phyloP scores from a whole-genome alignment of 306 rosid species.

The Abrus pulchellus region DNA sequence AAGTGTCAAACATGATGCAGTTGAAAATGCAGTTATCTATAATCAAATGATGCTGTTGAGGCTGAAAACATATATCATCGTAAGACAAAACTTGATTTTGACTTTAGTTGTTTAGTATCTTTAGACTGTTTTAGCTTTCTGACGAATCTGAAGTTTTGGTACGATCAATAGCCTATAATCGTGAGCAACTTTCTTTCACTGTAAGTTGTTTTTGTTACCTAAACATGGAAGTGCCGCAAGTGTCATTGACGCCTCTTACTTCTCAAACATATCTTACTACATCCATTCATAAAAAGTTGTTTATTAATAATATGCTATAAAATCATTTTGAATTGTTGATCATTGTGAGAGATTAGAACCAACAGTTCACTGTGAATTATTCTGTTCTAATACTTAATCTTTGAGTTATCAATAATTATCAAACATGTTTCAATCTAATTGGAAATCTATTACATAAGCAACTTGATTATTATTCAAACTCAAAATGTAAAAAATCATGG shows the following conservation, averaged over 20 bases:
- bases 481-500: slow-evolving; percentile 14
- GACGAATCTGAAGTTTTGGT: slow-evolving; percentile 51
- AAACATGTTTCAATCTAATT: too few relatives aligned
- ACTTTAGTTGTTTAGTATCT: slow-evolving; percentile 34
- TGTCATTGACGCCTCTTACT: too few relatives aligned
- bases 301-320: too few relatives aligned
- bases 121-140: slow-evolving; percentile 72
- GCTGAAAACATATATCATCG: slow-evolving; percentile 11
- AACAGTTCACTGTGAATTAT: too few relatives aligned
- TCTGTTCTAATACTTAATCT: too few relatives aligned
- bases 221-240: slow-evolving; percentile 25
- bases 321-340: too few relatives aligned
- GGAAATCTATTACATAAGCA: background rate
- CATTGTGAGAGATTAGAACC: too few relatives aligned
- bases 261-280: too few relatives aligned
- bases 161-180: slow-evolving; percentile 95
- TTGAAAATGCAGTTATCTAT: slow-evolving; percentile 14
- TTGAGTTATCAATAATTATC: too few relatives aligned
- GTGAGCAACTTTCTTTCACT: slow-evolving; percentile 84
- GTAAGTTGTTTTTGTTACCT: slow-evolving; percentile 63
- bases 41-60: background rate
- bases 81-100: background rate
- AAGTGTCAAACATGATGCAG: background rate
- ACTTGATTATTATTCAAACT: background rate
- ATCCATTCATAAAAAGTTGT: too few relatives aligned